Base-by-base conservation (phyloP, 495 filamentous ascomycete species). In the Xylaria venustula region DNA sequence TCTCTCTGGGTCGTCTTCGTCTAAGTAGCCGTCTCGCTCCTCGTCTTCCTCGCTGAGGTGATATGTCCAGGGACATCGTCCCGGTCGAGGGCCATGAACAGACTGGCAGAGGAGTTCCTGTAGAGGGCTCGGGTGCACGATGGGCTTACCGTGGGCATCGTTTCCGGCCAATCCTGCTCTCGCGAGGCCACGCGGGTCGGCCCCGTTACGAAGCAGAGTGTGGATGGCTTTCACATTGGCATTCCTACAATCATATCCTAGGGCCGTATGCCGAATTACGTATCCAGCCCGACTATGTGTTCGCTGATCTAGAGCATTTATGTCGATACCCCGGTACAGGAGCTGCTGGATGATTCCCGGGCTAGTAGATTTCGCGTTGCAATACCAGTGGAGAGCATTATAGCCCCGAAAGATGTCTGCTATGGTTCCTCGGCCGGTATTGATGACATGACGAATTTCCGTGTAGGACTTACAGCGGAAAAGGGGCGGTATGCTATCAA, bases 311-410 rank as follows among this genome's bases (percentile, higher is more conserved):
- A 45, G 1, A 14, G 53, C 53, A 34, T 42, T 34, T 17, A 56
- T 42, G 5, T 56, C 53, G n/a, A 56, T 11, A 7, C 53, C 37
- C 1, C 7, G 23, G 22, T 2, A 17, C 12, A 58, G 15, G 0
- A 58, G 32, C 22, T 26, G 25, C 14, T 37, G 15, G 42, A 58
- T 58, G 7, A 58, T 58, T 19, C 45, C 19, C 12, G 45, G 55
- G 20, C 36, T 49, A 11, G 55, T 58, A 2, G 55, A 50, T 28
- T 58, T 58, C 6, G 55, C 55, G 44, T 58, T 41, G 55, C 55
- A 58, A 9, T 58, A 58, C 55, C 55, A 58, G 32, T 58, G 45
- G 2, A 58, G 55, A 14, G 36, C 26, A 15, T 50, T 58, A 14
- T 49, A 50, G 12, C 55, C 55, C 14, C 23, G 44, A 30, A 48